phyloP scores from a whole-genome alignment of 306 rosid genomes.

The Prunus mira region DNA sequence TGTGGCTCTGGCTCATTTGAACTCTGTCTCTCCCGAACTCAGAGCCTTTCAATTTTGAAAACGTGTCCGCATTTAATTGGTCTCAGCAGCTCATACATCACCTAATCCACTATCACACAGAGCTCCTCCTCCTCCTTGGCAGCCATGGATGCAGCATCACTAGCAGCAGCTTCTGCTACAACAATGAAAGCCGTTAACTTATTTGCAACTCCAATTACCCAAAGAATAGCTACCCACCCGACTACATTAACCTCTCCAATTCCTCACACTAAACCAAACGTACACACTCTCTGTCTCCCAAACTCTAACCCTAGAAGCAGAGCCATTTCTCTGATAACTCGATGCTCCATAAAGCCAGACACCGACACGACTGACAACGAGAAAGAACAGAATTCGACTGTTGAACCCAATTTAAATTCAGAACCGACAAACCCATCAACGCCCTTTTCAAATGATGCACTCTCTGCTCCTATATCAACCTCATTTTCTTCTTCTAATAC shows the following conservation, averaged over 20 bases:
- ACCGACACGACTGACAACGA: slow-evolving; percentile 43
- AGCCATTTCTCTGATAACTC: slow-evolving; percentile 32
- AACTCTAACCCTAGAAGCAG: slow-evolving; percentile 23
- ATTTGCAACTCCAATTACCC: slow-evolving; percentile 32
- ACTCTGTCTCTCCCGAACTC: background rate
- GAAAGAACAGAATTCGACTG: slow-evolving; percentile 28
- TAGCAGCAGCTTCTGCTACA: slow-evolving; percentile 31
- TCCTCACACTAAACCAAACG: slow-evolving; percentile 33
- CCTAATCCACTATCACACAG: slow-evolving; percentile 3
- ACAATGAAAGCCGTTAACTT: slow-evolving; percentile 28
- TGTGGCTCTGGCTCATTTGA: background rate
- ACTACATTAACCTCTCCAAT: slow-evolving; percentile 35
- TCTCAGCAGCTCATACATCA: slow-evolving; percentile 2
- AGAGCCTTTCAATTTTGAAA: slow-evolving; percentile 10
- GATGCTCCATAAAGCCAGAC: slow-evolving; percentile 64
- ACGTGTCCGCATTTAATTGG: slow-evolving; percentile 13
- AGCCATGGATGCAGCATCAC: slow-evolving; percentile 47
- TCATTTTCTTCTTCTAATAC: slow-evolving; percentile 25
- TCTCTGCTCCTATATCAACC: slow-evolving; percentile 22
- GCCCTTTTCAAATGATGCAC: slow-evolving; percentile 14
- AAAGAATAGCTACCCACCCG: slow-evolving; percentile 19
- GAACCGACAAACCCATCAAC: slow-evolving; percentile 17
- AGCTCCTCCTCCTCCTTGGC: background rate
- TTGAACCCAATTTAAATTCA: slow-evolving; percentile 30
- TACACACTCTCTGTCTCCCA: slow-evolving; percentile 14